Percentiles rank a stretch among this genome's conserved stretches.
These are phyloP conservation scores for Hippophae rhamnoides DNA, from an alignment of 306 rosid species.

Conservation along the genomic window DNA sequence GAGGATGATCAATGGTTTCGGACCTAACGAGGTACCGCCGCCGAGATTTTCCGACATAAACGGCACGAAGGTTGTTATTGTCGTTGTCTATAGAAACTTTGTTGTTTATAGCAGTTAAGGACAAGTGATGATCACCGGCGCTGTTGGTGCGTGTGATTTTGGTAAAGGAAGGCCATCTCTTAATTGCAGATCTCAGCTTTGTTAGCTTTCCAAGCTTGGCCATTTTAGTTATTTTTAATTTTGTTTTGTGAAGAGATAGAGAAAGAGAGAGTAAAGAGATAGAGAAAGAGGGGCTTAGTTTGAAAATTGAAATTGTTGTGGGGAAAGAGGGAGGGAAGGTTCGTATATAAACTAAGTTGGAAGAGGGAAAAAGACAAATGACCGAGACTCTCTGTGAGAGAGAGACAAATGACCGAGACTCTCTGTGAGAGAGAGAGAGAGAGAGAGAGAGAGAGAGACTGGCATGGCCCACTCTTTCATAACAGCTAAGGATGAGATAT, in stretches of 20 bases:
- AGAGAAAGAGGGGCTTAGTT: background rate
- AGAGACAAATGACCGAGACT: background rate
- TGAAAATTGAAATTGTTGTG: slow-evolving; percentile 6
- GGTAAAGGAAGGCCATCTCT: slow-evolving; percentile 66
- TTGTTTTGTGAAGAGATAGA: slow-evolving; percentile 14
- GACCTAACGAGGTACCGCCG: slow-evolving; percentile 60
- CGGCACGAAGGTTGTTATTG: slow-evolving; percentile 34
- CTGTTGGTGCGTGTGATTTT: slow-evolving; percentile 48
- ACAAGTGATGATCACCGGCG: slow-evolving; percentile 3
- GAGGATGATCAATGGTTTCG: slow-evolving; percentile 55
- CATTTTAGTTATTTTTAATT: slow-evolving; percentile 24
- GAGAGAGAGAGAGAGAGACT: slow-evolving; percentile 9
- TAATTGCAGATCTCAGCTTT: slow-evolving; percentile 79
- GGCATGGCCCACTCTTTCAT: slow-evolving; percentile 63
- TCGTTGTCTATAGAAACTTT: background rate
- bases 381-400: slow-evolving; percentile 1
- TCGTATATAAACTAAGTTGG: slow-evolving; percentile 29
- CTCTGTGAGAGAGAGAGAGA: background rate
- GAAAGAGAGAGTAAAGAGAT: slow-evolving; percentile 10
- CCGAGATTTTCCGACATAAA: slow-evolving; percentile 68
- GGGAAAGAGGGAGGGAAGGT: slow-evolving; percentile 30
- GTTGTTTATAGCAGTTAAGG: slow-evolving; percentile 12
- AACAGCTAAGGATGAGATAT: slow-evolving; percentile 63
- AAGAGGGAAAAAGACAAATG: slow-evolving; percentile 4
- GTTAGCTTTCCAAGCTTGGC: slow-evolving; percentile 66